Percentiles rank a stretch among this genome's conserved stretches.
Conservation (phyloP, 2,329 filamentous ascomycete genomes). For the Ophiosphaerella narmari region DNA sequence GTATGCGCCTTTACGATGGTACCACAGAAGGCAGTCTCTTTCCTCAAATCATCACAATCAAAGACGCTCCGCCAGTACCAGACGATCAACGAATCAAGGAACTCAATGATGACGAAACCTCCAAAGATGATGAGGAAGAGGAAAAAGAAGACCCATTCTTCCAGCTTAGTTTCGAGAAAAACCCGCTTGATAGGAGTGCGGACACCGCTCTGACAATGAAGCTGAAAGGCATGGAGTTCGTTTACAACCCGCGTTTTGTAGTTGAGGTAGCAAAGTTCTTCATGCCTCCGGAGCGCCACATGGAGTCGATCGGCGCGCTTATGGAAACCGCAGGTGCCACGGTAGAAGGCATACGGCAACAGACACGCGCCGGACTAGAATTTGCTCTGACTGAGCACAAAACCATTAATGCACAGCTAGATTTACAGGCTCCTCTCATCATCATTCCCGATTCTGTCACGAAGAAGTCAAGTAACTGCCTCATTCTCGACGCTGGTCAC, state of each 20-base stretch:
- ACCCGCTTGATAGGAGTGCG: slow-evolving; percentile 88
- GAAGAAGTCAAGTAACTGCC: slow-evolving; percentile 76
- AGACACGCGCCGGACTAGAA: slow-evolving; percentile 92
- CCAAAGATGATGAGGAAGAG: slow-evolving; percentile 51
- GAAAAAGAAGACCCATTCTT: slow-evolving; percentile 81
- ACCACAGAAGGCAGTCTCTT: slow-evolving; percentile 90
- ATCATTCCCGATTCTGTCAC: slow-evolving; percentile 95
- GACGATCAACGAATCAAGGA: slow-evolving; percentile 56
- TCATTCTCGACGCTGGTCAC: slow-evolving; percentile 96
- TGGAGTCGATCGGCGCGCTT: slow-evolving; percentile 95
- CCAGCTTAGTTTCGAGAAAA: slow-evolving; percentile 88
- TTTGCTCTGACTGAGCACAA: slow-evolving; percentile 98
- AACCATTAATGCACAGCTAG: slow-evolving; percentile 93
- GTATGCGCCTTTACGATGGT: slow-evolving; percentile 91
- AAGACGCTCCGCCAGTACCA: slow-evolving; percentile 71
- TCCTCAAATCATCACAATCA: slow-evolving; percentile 93
- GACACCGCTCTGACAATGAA: slow-evolving; percentile 90
- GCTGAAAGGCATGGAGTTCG: slow-evolving; percentile 92
- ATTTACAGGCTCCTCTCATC: slow-evolving; percentile 92
- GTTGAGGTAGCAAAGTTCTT: slow-evolving; percentile 94
- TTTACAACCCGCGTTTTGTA: slow-evolving; percentile 95
- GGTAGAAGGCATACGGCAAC: slow-evolving; percentile 90
- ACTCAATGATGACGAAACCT: slow-evolving; percentile 53
- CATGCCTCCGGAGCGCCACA: slow-evolving; percentile 91
- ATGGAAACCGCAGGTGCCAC: slow-evolving; percentile 96